Percentiles rank a stretch among this genome's conserved stretches.
Evolutionary conservation across 768 basidiomycete species (phyloP).

Genomic region (Sutorius australiensis): DNA sequence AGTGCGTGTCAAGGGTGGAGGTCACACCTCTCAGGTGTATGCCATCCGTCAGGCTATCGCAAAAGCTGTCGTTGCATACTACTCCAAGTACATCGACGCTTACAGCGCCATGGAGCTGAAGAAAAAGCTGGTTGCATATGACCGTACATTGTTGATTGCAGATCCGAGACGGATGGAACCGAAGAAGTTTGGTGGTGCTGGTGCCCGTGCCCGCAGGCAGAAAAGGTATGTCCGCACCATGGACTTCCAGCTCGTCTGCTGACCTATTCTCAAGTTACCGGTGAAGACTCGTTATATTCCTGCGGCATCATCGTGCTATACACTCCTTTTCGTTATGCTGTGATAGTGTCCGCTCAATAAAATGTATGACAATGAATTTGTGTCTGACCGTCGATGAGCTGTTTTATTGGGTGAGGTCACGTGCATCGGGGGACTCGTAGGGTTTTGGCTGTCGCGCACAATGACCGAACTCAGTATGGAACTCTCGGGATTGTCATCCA

Average conservation of each 20-base stretch:
- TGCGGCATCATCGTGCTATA: slow-evolving; percentile 45
- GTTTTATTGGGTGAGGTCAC: slow-evolving; percentile 3
- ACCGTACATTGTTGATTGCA: slow-evolving; percentile 84
- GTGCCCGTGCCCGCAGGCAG: slow-evolving; percentile 97
- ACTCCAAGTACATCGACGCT: slow-evolving; percentile 98
- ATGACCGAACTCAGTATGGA: slow-evolving; percentile 18
- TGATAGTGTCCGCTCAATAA: slow-evolving; percentile 35
- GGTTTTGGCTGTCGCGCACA: background rate
- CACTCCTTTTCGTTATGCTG: slow-evolving; percentile 37
- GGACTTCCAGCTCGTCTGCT: slow-evolving; percentile 7
- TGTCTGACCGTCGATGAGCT: background rate
- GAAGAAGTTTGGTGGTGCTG: slow-evolving; percentile 98
- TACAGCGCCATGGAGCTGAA: slow-evolving; percentile 96
- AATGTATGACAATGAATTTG: slow-evolving; percentile 17
- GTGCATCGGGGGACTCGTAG: background rate
- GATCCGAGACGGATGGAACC: slow-evolving; percentile 98
- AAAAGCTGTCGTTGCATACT: slow-evolving; percentile 96
- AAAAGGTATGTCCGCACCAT: slow-evolving; percentile 60
- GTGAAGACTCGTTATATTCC: slow-evolving; percentile 32
- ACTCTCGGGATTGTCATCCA: slow-evolving; percentile 14
- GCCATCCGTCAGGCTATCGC: slow-evolving; percentile 98
- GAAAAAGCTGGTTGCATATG: slow-evolving; percentile 96
- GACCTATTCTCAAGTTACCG: slow-evolving; percentile 60
- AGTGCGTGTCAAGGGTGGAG: slow-evolving; percentile 97
- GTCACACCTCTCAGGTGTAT: slow-evolving; percentile 98